Evolutionary conservation across 2,329 filamentous ascomycete genomes (phyloP).

Genomic region (Talaromyces piceae): DNA sequence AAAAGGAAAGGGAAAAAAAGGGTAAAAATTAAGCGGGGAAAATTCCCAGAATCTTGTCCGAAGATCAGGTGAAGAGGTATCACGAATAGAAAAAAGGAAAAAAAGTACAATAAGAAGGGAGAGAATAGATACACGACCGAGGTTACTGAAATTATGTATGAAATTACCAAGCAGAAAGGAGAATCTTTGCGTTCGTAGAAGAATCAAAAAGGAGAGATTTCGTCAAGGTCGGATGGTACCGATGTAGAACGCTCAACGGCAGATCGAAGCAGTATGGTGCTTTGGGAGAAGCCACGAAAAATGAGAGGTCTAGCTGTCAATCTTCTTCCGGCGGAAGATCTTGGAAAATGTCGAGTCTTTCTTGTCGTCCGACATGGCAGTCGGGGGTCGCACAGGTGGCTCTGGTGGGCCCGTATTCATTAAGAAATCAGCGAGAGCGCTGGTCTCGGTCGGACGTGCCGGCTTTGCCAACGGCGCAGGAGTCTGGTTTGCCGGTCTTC

Average conservation of each 20-base stretch:
- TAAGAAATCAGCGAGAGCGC: constrained; percentile 66
- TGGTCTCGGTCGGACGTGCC: constrained; percentile 41
- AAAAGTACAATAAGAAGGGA: neutral
- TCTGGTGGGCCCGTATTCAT: constrained; percentile 60
- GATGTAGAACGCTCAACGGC: neutral
- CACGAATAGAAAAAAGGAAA: neutral
- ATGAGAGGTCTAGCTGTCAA: constrained; percentile 11
- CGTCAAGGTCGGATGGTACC: neutral
- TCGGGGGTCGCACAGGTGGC: constrained; percentile 13
- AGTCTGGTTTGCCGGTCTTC: constrained; percentile 16
- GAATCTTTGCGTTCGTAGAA: neutral
- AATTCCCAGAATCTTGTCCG: neutral
- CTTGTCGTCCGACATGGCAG: constrained; percentile 12
- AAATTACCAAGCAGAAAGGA: neutral
- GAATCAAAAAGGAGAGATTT: neutral
- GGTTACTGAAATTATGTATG: neutral
- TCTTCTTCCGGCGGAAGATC: constrained; percentile 22
- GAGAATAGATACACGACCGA: neutral
- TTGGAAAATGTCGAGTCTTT: constrained; percentile 16
- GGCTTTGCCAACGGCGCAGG: neutral
- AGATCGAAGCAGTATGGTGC: constrained; percentile 9
- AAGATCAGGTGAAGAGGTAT: neutral
- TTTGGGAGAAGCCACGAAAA: neutral
- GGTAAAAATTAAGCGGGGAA: too few species aligned
- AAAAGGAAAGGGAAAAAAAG: too few species aligned